phyloP scores from a whole-genome alignment of 2,329 filamentous ascomycete genomes.

The Huntiella bhutanensis region DNA sequence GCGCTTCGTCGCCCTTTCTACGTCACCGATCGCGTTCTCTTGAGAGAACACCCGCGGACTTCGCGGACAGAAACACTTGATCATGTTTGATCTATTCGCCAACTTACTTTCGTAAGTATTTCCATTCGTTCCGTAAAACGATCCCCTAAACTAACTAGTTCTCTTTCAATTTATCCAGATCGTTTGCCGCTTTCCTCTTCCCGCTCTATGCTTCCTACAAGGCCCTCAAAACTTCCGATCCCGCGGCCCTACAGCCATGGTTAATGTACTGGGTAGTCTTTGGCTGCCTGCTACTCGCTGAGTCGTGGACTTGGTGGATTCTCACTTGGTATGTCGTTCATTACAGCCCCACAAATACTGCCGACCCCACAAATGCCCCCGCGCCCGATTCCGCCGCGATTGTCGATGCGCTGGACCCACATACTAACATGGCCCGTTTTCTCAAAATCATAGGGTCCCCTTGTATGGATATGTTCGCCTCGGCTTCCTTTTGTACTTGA shows the following conservation, averaged over 20 bases:
- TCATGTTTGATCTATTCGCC: constrained; percentile 61
- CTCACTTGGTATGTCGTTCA: constrained; percentile 46
- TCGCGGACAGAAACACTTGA: background rate
- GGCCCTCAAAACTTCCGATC: constrained; percentile 81
- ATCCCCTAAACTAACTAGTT: background rate
- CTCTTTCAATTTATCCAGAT: constrained; percentile 31
- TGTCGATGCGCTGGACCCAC: background rate
- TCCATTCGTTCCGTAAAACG: background rate
- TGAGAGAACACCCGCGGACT: constrained; percentile 1
- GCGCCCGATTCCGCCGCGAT: no score
- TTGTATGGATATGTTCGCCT: constrained; percentile 89
- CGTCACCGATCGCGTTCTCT: background rate
- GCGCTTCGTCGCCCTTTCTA: no score
- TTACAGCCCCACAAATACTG: background rate
- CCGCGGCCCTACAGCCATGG: constrained; percentile 84
- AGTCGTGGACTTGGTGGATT: constrained; percentile 77
- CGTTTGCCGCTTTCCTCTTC: constrained; percentile 74
- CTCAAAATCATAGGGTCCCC: constrained; percentile 42
- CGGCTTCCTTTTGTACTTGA: constrained; percentile 75
- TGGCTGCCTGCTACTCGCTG: constrained; percentile 59
- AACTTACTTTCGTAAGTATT: constrained; percentile 60
- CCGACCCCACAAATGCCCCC: constrained; percentile 1
- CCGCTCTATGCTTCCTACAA: constrained; percentile 97
- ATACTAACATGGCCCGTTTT: background rate
- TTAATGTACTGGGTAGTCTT: constrained; percentile 98